phyloP scores from a whole-genome alignment of 2,329 filamentous ascomycete species.

The Cladobotryum protrusum region DNA sequence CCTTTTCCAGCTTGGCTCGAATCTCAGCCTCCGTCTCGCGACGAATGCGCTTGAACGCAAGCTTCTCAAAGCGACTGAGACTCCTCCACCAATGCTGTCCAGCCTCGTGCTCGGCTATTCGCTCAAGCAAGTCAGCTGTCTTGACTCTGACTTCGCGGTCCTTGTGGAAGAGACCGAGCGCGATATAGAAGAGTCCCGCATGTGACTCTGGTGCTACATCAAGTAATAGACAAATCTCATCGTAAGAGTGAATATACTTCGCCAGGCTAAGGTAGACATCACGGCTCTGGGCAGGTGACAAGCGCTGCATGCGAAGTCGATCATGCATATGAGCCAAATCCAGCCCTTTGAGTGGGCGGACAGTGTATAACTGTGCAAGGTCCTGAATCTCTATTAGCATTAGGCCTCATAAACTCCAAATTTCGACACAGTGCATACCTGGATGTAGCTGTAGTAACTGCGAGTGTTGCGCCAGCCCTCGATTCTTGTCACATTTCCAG shows the following conservation, averaged over 20 bases:
- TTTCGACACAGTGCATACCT: constrained; percentile 48
- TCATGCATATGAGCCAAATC: constrained; percentile 92
- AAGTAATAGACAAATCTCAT: constrained; percentile 78
- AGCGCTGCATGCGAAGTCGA: constrained; percentile 73
- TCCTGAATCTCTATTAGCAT: constrained; percentile 41
- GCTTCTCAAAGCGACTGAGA: constrained; percentile 79
- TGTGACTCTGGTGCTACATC: constrained; percentile 79
- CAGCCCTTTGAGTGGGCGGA: constrained; percentile 67
- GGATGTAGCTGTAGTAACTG: constrained; percentile 92
- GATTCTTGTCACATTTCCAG: constrained; percentile 85
- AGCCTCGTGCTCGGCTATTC: constrained; percentile 79
- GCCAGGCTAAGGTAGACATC: constrained; percentile 81
- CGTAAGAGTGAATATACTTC: constrained; percentile 69
- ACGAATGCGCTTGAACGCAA: constrained; percentile 75
- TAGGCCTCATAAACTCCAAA: neutral
- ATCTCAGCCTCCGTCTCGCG: constrained; percentile 54
- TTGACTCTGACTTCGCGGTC: constrained; percentile 70
- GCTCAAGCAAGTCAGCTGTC: constrained; percentile 73
- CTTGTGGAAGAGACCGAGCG: constrained; percentile 86
- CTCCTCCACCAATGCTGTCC: constrained; percentile 89
- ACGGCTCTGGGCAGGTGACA: constrained; percentile 67
- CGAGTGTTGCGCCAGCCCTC: constrained; percentile 96
- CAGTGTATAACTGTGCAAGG: constrained; percentile 56
- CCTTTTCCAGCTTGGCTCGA: constrained; percentile 40
- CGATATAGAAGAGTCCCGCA: constrained; percentile 84